Evolutionary conservation across 768 basidiomycete genomes (phyloP).

Genomic region (Lentinula sp.): DNA sequence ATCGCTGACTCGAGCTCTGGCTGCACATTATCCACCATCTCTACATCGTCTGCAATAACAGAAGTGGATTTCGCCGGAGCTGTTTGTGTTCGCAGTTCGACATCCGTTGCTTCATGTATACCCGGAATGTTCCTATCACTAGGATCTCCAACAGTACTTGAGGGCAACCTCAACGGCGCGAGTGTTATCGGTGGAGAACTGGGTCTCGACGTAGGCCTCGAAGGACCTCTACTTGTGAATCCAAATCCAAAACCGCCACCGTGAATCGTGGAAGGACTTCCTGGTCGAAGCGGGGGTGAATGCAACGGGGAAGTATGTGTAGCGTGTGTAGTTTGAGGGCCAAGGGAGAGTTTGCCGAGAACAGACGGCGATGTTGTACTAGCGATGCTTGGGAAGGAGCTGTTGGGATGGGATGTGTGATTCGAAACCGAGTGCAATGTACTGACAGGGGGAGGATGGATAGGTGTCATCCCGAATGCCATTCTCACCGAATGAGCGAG

Average conservation of each 20-base stretch:
- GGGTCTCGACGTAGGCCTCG: slow-evolving; percentile 54
- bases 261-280: neutral
- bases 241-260: slow-evolving; percentile 4
- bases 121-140: slow-evolving; percentile 1
- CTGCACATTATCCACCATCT: neutral
- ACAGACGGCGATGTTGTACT: slow-evolving; percentile 1
- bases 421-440: slow-evolving; percentile 16
- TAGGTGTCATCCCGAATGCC: slow-evolving; percentile 92
- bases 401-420: neutral
- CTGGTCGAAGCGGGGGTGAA: neutral
- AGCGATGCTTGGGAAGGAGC: slow-evolving; percentile 10
- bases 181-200: slow-evolving; percentile 66
- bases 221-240: neutral
- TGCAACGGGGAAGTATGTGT: slow-evolving; percentile 13
- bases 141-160: neutral
- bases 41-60: neutral
- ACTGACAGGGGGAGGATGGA: slow-evolving; percentile 28
- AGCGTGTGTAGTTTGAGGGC: slow-evolving; percentile 3
- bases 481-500: slow-evolving; percentile 80
- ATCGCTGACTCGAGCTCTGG: neutral
- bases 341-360: neutral
- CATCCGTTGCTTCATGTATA: neutral
- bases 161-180: slow-evolving; percentile 53
- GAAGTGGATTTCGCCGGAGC: neutral
- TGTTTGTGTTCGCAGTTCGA: neutral